These are phyloP conservation scores for Symbiodinium natans DNA, from an alignment of 73 alveolate genomes.

Conservation along the genomic window DNA sequence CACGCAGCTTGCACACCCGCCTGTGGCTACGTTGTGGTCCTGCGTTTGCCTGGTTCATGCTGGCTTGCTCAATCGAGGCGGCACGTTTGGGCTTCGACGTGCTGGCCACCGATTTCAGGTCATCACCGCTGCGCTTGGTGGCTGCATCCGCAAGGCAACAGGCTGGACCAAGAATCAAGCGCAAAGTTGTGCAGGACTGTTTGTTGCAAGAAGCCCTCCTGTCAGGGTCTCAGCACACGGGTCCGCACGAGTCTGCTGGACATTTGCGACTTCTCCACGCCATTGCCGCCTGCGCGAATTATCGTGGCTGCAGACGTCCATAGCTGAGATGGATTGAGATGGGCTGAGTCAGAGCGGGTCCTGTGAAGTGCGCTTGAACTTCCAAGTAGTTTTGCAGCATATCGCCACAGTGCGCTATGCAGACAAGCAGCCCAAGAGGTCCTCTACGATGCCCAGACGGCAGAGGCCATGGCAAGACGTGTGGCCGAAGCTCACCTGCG, in stretches of 20 bases:
- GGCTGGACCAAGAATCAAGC: background rate
- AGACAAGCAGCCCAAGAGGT: background rate
- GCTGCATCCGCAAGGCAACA: constrained; percentile 55
- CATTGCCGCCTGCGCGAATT: constrained; percentile 38
- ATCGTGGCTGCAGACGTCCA: constrained; percentile 44
- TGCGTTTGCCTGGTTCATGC: background rate
- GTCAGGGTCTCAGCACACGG: background rate
- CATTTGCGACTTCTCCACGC: constrained; percentile 14
- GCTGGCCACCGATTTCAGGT: constrained; percentile 48
- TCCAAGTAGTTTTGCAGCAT: background rate
- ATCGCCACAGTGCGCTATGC: background rate
- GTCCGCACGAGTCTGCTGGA: constrained; percentile 30
- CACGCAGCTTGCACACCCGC: background rate
- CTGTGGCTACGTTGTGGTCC: background rate
- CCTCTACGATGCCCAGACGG: constrained; percentile 29
- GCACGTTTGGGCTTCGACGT: constrained; percentile 57
- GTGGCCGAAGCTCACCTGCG: constrained; percentile 70
- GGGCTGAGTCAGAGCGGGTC: background rate
- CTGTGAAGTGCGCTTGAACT: background rate
- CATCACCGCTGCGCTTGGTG: constrained; percentile 24
- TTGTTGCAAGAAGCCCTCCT: background rate
- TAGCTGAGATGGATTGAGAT: background rate
- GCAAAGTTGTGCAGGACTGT: too few species aligned
- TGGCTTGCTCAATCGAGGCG: constrained; percentile 3
- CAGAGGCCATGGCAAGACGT: constrained; percentile 74